Percentiles rank a stretch among this genome's conserved stretches.
These are phyloP conservation scores for Septoria petroselini DNA, from an alignment of 2,329 filamentous ascomycete genomes.

Conservation along the genomic window DNA sequence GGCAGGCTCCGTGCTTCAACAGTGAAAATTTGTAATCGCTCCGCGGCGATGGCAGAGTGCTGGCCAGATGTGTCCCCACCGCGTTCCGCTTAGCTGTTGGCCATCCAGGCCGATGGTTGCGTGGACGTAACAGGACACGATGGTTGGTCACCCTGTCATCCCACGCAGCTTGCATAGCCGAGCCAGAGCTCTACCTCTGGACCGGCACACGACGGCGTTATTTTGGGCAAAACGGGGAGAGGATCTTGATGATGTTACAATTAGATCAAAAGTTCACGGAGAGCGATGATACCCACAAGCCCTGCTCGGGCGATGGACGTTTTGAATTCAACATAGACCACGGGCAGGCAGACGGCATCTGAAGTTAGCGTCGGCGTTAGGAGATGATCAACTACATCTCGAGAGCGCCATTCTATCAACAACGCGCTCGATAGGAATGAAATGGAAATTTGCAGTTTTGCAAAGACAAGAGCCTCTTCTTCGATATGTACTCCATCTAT, in stretches of 20 bases:
- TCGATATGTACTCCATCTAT: not conserved
- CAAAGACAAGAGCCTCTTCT: not conserved
- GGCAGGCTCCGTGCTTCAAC: constrained; percentile 12
- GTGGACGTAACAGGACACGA: no score
- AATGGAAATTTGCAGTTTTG: constrained; percentile 15
- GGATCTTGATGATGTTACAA: constrained; percentile 15
- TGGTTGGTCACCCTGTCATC: constrained; percentile 2
- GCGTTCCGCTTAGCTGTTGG: no score
- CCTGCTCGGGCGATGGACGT: constrained; percentile 28
- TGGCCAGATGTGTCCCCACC: no score
- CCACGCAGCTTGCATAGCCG: constrained; percentile 14
- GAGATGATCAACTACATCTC: constrained; percentile 33
- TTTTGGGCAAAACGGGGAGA: constrained; percentile 4
- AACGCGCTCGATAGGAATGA: constrained; percentile 28
- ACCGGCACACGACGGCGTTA: constrained; percentile 21
- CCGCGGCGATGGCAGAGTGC: no score
- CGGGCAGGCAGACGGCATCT: constrained; percentile 26
- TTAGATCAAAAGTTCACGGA: constrained; percentile 24
- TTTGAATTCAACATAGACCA: constrained; percentile 32
- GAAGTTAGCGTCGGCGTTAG: constrained; percentile 32
- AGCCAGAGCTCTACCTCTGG: constrained; percentile 10
- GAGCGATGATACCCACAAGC: constrained; percentile 31
- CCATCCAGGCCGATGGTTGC: no score
- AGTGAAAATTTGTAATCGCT: not conserved
- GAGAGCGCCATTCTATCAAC: constrained; percentile 21